These are phyloP conservation scores for Phytophthora quininea DNA, from an alignment of 352 stramenopile species.

Conservation along the genomic window DNA sequence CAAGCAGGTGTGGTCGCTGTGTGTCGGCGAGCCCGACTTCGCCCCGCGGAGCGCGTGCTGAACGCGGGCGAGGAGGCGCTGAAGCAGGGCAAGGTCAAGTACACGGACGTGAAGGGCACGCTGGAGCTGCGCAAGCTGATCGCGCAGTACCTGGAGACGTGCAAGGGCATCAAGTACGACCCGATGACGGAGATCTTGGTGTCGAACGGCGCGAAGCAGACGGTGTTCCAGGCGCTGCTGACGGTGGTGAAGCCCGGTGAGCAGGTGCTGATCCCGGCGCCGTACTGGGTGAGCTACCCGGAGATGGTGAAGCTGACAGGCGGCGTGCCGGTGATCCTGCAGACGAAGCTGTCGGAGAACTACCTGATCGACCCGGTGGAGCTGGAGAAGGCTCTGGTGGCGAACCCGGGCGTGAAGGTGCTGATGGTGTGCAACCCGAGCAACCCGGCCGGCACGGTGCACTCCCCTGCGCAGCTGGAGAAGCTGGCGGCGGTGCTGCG, in stretches of 20 bases:
- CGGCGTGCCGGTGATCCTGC: conserved; percentile 89
- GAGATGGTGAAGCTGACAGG: conserved; percentile 96
- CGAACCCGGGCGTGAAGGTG: conserved; percentile 73
- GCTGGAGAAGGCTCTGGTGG: conserved; percentile 78
- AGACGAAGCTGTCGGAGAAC: conserved; percentile 87
- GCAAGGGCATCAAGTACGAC: conserved; percentile 93
- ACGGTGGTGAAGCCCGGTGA: conserved; percentile 92
- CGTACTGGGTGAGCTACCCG: conserved; percentile 97
- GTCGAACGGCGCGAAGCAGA: conserved; percentile 96
- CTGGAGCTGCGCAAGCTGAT: conserved; percentile 90
- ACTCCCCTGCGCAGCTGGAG: conserved; percentile 58
- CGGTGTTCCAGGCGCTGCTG: conserved; percentile 93
- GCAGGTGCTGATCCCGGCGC: conserved; percentile 95
- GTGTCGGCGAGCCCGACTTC: conserved; percentile 97
- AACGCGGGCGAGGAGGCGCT: conserved; percentile 88
- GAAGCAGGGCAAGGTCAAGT: conserved; percentile 88
- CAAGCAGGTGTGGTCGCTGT: conserved; percentile 92
- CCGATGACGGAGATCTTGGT: conserved; percentile 93
- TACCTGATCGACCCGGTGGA: conserved; percentile 90
- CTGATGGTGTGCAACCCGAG: conserved; percentile 97
- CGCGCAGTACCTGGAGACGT: conserved; percentile 85
- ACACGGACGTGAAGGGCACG: conserved; percentile 95
- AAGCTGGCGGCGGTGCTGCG: conserved; percentile 58
- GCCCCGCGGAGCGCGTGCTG: conserved; percentile 89
- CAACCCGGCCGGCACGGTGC: conserved; percentile 93